Conservation (phyloP, 2,329 filamentous ascomycete species). For the Nemania bipapillata region DNA sequence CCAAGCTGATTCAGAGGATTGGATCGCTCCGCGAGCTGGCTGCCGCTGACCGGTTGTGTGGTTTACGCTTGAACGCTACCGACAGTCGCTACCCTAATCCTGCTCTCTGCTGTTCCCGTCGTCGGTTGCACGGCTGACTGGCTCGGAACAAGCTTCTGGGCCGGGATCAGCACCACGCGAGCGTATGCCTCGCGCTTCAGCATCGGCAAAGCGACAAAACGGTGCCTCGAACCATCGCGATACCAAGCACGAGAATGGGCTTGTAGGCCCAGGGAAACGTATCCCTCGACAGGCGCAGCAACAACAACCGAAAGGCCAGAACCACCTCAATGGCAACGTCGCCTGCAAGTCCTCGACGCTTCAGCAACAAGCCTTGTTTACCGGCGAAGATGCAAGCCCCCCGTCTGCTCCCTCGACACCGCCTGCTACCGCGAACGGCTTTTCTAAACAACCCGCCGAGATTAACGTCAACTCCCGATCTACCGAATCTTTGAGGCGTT, state of each 20-base stretch:
- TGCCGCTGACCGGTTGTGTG: slow-evolving; percentile 13
- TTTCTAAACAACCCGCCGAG: slow-evolving; percentile 53
- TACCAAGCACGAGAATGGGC: slow-evolving; percentile 85
- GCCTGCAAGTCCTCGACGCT: slow-evolving; percentile 31
- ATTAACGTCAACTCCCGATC: slow-evolving; percentile 57
- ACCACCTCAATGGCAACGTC: slow-evolving; percentile 55
- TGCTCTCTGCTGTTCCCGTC: slow-evolving; percentile 37
- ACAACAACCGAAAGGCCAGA: slow-evolving; percentile 57
- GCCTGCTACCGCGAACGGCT: slow-evolving; percentile 54
- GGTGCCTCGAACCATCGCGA: slow-evolving; percentile 72
- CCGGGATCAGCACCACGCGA: slow-evolving; percentile 54
- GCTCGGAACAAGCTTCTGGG: slow-evolving; percentile 60
- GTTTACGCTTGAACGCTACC: slow-evolving; percentile 24
- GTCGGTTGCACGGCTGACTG: slow-evolving; percentile 52
- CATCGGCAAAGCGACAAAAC: slow-evolving; percentile 70
- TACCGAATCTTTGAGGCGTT: slow-evolving; percentile 53
- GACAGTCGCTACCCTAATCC: neutral
- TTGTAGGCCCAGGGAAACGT: slow-evolving; percentile 80
- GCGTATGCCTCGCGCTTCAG: slow-evolving; percentile 71
- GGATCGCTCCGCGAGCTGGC: slow-evolving; percentile 25
- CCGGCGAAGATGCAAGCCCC: slow-evolving; percentile 49
- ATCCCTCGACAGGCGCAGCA: slow-evolving; percentile 45
- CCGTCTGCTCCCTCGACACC: slow-evolving; percentile 52
- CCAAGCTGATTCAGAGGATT: slow-evolving; percentile 14
- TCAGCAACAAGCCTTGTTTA: slow-evolving; percentile 43